Base-by-base conservation (phyloP, 257 asterid species). In the Capsicum pubescens region DNA sequence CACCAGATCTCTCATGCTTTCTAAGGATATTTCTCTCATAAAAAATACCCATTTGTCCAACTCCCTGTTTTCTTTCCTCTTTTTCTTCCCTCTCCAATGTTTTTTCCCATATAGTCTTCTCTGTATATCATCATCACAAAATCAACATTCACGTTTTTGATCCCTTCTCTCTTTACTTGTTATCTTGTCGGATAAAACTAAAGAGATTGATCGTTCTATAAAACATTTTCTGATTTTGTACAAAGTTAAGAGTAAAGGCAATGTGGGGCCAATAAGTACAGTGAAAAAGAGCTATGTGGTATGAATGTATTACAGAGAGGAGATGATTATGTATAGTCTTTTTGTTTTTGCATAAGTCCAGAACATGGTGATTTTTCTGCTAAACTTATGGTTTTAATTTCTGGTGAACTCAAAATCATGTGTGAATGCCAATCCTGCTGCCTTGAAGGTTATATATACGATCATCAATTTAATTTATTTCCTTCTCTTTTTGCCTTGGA, bases 301-400 rank as follows among this genome's bases (percentile, higher is more conserved):
- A 82, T 90, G 19, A 79, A 85, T 83, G 92, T 87, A n/a, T n/a
- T n/a, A n/a, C n/a, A n/a, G n/a, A n/a, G n/a, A n/a, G n/a, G n/a
- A n/a, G 89, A 89, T 76, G 92, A 91, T 85, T 91, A 85, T 84
- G 90, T 89, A 46, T 88, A 86, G 84, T 91, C 89, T 86, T 84
- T 80, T 86, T 91, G 92, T 74, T 91, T 92, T 35, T 91, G 92
- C 87, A 91, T 92, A 10, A 91, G 93, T 82, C 92, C 85, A 39
- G 88, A 88, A n/a, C 88, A 89, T 70, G 93, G 93, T 8, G 93
- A 91, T 78, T 90, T 91, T 60, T 92, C 87, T 70, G 92, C 87
- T 26, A 90, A 59, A 2, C 93, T 89, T 87, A 89, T 87, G 92
- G 90, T 89, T 89, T 91, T 85, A 83, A 66, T 86, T 69, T 82